Conservation (phyloP, 2,329 filamentous ascomycete species). For the Penicillium sp. region DNA sequence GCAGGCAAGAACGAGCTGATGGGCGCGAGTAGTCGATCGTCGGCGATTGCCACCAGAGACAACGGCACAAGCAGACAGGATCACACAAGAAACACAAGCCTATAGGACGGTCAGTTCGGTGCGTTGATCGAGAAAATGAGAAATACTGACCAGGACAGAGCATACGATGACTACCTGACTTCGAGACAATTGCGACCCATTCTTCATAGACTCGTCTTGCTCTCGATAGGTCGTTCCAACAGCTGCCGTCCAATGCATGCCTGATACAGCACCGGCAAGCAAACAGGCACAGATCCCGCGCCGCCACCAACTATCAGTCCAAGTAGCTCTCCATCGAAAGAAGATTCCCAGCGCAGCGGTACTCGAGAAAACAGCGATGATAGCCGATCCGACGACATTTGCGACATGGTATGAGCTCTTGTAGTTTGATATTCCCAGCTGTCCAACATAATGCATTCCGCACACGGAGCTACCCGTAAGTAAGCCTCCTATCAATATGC, state of each 20-base stretch:
- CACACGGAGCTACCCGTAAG: conserved; percentile 74
- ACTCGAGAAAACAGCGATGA: conserved; percentile 73
- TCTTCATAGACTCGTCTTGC: conserved; percentile 44
- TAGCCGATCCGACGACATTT: conserved; percentile 66
- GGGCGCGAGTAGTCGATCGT: conserved; percentile 59
- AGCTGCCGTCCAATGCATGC: conserved; percentile 84
- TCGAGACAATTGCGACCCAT: conserved; percentile 51
- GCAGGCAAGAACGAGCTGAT: conserved; percentile 56
- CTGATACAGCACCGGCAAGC: conserved; percentile 72
- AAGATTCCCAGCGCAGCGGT: conserved; percentile 71
- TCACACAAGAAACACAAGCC: conserved; percentile 62
- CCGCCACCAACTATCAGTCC: conserved; percentile 80
- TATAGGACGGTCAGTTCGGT: conserved; percentile 28
- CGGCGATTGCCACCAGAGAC: conserved; percentile 56
- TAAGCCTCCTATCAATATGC: conserved; percentile 63
- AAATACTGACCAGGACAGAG: conserved; percentile 61
- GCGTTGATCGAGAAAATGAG: background rate
- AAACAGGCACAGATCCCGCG: conserved; percentile 65
- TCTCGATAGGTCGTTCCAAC: conserved; percentile 69
- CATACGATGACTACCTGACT: conserved; percentile 73
- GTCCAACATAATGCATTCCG: conserved; percentile 87
- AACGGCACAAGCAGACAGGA: conserved; percentile 58
- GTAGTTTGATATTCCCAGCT: conserved; percentile 79
- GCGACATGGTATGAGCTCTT: conserved; percentile 59
- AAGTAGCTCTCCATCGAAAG: conserved; percentile 72